A percentile compares a stretch with the other conserved stretches of the same genome.
Evolutionary conservation across 495 filamentous ascomycete genomes (phyloP).

Genomic region (Xylaria bambusicola): DNA sequence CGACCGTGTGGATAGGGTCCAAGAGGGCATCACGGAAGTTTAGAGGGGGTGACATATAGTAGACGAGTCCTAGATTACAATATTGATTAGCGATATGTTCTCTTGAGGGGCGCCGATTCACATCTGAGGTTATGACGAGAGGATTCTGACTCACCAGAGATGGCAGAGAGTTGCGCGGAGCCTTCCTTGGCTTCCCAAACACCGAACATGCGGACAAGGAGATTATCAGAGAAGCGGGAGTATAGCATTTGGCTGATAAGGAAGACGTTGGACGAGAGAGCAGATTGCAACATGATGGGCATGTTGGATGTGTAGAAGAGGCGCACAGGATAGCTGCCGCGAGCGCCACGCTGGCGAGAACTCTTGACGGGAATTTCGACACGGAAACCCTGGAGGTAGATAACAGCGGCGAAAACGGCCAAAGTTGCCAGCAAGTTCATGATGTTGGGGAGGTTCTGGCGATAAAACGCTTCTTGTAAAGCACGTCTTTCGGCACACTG

Average conservation of each 20-base stretch:
- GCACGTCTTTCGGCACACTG: too few relatives aligned
- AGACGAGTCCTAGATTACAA: too few relatives aligned
- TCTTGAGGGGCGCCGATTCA: too few relatives aligned
- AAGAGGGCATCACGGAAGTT: conserved; percentile 96
- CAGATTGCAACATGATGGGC: conserved; percentile 99
- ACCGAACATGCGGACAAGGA: conserved; percentile 93
- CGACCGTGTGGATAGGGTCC: conserved; percentile 93
- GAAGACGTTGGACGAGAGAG: conserved; percentile 98
- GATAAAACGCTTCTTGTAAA: conserved; percentile 96
- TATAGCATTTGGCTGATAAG: conserved; percentile 98
- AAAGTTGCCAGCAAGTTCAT: conserved; percentile 97
- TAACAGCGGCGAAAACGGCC: conserved; percentile 91
- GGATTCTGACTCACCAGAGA: too few relatives aligned
- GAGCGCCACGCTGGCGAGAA: conserved; percentile 96
- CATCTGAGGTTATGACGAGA: too few relatives aligned
- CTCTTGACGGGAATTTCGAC: conserved; percentile 99
- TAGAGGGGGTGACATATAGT: conserved; percentile 98
- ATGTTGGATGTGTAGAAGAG: conserved; percentile 91
- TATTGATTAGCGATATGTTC: too few relatives aligned
- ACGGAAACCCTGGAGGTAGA: conserved; percentile 99
- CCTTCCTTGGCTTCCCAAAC: conserved; percentile 98
- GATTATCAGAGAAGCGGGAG: conserved; percentile 97
- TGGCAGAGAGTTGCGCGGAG: conserved; percentile 89
- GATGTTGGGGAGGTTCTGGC: conserved; percentile 99
- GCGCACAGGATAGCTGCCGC: conserved; percentile 78